Conservation (phyloP, 2,329 filamentous ascomycete species). For the Sphaerulina musiva region DNA sequence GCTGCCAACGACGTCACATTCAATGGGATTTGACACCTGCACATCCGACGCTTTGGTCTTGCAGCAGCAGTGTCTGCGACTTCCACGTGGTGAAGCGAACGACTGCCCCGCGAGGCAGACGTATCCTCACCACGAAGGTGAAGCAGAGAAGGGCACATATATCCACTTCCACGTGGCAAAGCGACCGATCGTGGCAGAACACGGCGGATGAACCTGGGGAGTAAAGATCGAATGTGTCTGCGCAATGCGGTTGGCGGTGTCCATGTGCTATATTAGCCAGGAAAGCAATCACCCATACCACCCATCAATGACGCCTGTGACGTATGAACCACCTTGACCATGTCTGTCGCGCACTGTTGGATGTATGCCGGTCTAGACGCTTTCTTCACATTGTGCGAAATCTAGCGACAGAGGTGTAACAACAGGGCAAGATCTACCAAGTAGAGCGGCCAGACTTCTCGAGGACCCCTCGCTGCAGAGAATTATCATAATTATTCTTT, state of each 20-base stretch:
- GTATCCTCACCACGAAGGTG: neutral
- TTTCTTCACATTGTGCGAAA: too few species aligned
- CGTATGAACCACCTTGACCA: neutral
- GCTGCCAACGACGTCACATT: neutral
- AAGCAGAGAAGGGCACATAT: neutral
- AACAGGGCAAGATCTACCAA: too few species aligned
- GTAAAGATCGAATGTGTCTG: neutral
- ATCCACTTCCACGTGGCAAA: neutral
- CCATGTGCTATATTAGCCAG: neutral
- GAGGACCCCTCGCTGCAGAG: too few species aligned
- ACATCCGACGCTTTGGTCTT: neutral
- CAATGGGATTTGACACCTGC: neutral
- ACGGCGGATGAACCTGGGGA: neutral
- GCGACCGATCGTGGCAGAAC: neutral
- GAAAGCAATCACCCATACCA: neutral
- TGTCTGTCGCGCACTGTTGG: neutral
- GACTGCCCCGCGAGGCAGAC: neutral
- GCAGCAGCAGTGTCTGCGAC: neutral
- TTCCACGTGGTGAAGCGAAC: neutral
- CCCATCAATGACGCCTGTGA: neutral
- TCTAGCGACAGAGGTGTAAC: too few species aligned
- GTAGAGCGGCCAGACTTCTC: too few species aligned
- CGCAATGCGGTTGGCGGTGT: neutral
- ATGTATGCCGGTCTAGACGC: neutral
- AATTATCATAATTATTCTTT: too few species aligned